Evolutionary conservation across 495 filamentous ascomycete genomes (phyloP).

Genomic region (Aspergillus funiculosus): DNA sequence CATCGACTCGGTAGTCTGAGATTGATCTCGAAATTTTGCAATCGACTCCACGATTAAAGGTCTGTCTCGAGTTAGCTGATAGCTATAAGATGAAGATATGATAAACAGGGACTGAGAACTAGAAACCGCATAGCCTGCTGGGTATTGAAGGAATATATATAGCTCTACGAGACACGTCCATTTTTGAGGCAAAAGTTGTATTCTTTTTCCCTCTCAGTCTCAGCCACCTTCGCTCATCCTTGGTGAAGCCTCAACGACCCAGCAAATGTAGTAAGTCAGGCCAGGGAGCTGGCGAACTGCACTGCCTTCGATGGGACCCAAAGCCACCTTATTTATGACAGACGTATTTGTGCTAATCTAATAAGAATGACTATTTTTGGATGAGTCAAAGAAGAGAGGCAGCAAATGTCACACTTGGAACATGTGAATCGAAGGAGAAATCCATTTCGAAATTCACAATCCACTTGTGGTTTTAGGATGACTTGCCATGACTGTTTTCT

Average conservation of each 20-base stretch:
- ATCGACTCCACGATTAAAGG: too few species aligned
- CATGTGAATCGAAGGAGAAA: conserved; percentile 3
- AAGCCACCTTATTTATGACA: background rate
- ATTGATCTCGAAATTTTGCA: too few species aligned
- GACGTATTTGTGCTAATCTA: conserved; percentile 1
- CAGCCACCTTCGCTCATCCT: too few species aligned
- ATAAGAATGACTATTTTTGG: background rate
- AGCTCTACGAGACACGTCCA: background rate
- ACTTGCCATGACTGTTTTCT: too few species aligned
- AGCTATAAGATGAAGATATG: too few species aligned
- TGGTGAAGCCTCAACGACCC: too few species aligned
- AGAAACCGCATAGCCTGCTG: too few species aligned
- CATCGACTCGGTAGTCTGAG: too few species aligned
- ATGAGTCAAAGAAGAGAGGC: background rate
- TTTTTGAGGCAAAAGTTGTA: background rate
- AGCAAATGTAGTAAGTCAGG: background rate
- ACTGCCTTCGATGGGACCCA: background rate
- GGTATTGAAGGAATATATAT: background rate
- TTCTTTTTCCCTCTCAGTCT: background rate
- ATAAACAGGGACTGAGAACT: too few species aligned
- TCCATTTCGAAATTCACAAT: too few species aligned
- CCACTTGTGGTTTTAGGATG: too few species aligned
- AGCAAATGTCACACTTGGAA: background rate
- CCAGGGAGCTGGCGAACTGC: background rate
- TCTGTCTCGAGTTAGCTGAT: too few species aligned